Percentiles rank a stretch among this genome's conserved stretches.
Conservation (phyloP, 805 yeast species). For the Saccharomycopsis olivae region DNA sequence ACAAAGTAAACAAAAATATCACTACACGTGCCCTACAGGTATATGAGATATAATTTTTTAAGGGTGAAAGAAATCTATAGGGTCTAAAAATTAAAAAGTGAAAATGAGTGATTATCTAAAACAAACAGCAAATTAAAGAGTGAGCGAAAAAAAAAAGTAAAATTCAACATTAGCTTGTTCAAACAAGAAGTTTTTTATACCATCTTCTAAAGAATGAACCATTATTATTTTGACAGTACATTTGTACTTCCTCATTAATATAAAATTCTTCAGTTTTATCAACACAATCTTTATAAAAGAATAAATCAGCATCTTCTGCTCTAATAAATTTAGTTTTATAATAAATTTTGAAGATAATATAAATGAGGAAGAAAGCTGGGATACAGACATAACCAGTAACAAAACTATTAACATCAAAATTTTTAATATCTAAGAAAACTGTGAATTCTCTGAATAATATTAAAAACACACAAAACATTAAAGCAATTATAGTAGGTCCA, state of each 20-base stretch:
- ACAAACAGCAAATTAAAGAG: no score
- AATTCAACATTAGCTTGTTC: no score
- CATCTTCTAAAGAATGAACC: background rate
- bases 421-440: slow-evolving; percentile 30
- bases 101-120: no score
- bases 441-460: slow-evolving; percentile 34
- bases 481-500: slow-evolving; percentile 31
- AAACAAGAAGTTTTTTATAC: background rate
- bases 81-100: no score
- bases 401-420: slow-evolving; percentile 30
- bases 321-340: slow-evolving; percentile 27
- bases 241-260: slow-evolving; percentile 11
- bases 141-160: no score
- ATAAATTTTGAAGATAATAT: slow-evolving; percentile 28
- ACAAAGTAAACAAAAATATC: no score
- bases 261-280: slow-evolving; percentile 30
- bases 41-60: no score
- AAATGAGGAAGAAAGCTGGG: slow-evolving; percentile 31
- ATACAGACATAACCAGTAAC: slow-evolving; percentile 27
- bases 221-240: background rate
- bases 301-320: slow-evolving; percentile 31
- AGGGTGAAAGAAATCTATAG: no score
- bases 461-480: slow-evolving; percentile 26
- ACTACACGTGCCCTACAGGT: no score
- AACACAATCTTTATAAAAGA: slow-evolving; percentile 34